Evolutionary conservation across 768 basidiomycete species (phyloP), one percentile per base, ranked within the genome.

Genomic region (Aureoboletus auriporus): DNA sequence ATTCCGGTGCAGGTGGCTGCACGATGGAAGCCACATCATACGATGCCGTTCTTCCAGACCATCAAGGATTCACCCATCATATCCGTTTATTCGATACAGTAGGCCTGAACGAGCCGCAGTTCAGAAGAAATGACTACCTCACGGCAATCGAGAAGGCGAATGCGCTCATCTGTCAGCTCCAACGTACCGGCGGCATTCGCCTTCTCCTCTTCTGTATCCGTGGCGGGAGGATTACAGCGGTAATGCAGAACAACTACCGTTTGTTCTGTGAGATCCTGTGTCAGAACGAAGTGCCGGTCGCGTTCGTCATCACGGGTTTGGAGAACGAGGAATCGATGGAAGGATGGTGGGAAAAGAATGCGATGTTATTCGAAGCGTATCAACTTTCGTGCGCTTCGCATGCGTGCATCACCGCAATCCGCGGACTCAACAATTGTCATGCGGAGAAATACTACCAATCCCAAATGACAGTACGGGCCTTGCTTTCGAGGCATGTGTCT

Each of bases 331-430:
- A 46, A 7, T 50, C 56, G 14, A 69, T 68, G 67, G 67, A 70
- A 16, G 46, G 30, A 10, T 70, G 65, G 69, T 69, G 67, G 69
- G 45, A 47, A n/a, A 49, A 54, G 9, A 74, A 75, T 28, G 49
- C 58, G 45, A 16, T 39, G 26, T 35, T 35, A 9, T 75, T 75
- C 44, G 62, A 63, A 29, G 48, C 49, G 11, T 59, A 52, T 40
- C 27, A 27, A 0, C 58, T 63, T 30, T 52, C 44, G 29, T 61
- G 69, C 20, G 41, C 53, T 14, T 69, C 67, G 4, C 66, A 71
- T 14, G 72, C 64, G 0, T 75, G 75, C 46, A 50, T 75, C 52
- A 74, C 71, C 3, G 67, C 71, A 4, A 69, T 41, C 23, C 54
- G 55, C 26, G 63, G 71, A 20, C 53, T 56, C 43, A 48, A 61